Evolutionary conservation across 768 basidiomycete species (phyloP), one percentile per base, ranked within the genome.

Genomic region (Serendipita vermifera): DNA sequence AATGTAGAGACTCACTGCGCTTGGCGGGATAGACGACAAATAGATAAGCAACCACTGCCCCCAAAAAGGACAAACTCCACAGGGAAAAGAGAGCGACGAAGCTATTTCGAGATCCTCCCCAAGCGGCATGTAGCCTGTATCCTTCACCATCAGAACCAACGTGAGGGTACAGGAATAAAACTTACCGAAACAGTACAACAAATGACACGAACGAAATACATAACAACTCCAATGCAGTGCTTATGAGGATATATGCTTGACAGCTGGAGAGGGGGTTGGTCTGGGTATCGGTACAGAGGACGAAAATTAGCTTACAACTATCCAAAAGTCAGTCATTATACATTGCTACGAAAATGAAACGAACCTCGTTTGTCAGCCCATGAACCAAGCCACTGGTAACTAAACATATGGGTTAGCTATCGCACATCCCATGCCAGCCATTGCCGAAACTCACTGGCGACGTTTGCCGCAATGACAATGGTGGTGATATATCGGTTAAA

Each of bases 241-340:
- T n/a, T 4, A 51, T 51, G 15, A 51, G 24, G 24, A 51, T n/a
- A 22, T 31, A 51, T 11, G 5, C 9, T 1, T 51, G 20, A 27
- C 46, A 51, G 24, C 46, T 51, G 29, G 46, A n/a, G n/a, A n/a
- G n/a, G n/a, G n/a, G n/a, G n/a, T n/a, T n/a, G n/a, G n/a, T n/a
- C n/a, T n/a, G n/a, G n/a, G n/a, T n/a, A n/a, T n/a, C n/a, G n/a
- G n/a, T n/a, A n/a, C n/a, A n/a, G n/a, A n/a, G n/a, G n/a, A n/a
- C n/a, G n/a, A n/a, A n/a, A n/a, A n/a, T n/a, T n/a, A n/a, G 29
- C 46, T 20, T 26, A 51, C 46, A 51, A 51, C 46, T 51, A 51
- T 20, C 20, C 9, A 11, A 51, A n/a, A 51, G 22, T 11, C 20
- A n/a, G 29, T 0, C 40, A 43, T 43, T 7, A 43, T n/a, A 43